Conservation (phyloP, 805 yeast genomes). For the Debaryomyces maramus region DNA sequence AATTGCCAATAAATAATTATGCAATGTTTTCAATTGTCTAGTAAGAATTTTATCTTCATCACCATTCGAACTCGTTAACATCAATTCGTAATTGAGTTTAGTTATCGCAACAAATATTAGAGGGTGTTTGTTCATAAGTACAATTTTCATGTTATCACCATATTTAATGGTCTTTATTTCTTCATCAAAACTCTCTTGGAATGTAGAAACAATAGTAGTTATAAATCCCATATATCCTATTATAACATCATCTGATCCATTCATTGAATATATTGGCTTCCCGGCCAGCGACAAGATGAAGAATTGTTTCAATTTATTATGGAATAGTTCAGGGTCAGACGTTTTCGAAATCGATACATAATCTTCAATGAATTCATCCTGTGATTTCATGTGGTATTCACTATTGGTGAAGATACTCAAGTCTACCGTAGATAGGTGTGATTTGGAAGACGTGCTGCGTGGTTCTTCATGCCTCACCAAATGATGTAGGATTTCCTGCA, state of each 20-base stretch:
- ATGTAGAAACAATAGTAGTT: slow-evolving; percentile 75
- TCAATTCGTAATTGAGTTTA: slow-evolving; percentile 49
- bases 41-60: slow-evolving; percentile 18
- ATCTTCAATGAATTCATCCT: slow-evolving; percentile 14
- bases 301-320: slow-evolving; percentile 59
- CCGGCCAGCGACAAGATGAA: slow-evolving; percentile 83
- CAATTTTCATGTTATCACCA: slow-evolving; percentile 49
- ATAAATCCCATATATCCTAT: slow-evolving; percentile 76
- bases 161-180: slow-evolving; percentile 54
- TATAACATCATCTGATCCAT: slow-evolving; percentile 67
- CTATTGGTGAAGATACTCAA: slow-evolving; percentile 4
- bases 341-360: slow-evolving; percentile 18
- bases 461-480: slow-evolving; percentile 16
- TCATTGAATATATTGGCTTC: slow-evolving; percentile 79
- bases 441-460: neutral
- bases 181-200: slow-evolving; percentile 44
- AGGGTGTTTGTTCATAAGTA: slow-evolving; percentile 64
- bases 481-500: slow-evolving; percentile 23
- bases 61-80: slow-evolving; percentile 30
- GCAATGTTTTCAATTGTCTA: slow-evolving; percentile 66
- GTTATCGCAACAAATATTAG: slow-evolving; percentile 73
- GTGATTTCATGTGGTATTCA: neutral
- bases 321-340: slow-evolving; percentile 18
- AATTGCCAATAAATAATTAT: slow-evolving; percentile 78
- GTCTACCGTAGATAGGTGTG: slow-evolving; percentile 1